Conservation (phyloP, 331 rosid species). For the Erythrophleum ivorense region DNA sequence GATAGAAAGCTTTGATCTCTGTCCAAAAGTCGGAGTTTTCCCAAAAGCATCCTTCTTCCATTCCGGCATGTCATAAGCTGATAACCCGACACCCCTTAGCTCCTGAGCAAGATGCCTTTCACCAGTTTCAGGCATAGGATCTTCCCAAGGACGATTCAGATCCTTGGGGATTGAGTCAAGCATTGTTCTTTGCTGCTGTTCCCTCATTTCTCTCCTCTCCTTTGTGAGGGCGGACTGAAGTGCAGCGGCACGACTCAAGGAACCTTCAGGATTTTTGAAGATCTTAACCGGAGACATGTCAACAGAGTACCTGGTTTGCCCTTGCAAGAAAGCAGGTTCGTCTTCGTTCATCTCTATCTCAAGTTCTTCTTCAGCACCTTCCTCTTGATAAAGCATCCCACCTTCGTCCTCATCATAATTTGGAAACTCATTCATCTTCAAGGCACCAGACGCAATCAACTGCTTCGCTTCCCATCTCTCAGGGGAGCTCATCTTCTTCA, state of each 20-base stretch:
- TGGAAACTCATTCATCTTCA: constrained; percentile 65
- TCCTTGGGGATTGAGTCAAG: constrained; percentile 93
- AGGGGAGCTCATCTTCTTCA: constrained; percentile 89
- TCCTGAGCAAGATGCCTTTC: constrained; percentile 95
- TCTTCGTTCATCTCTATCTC: constrained; percentile 84
- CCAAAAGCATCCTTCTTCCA: constrained; percentile 91
- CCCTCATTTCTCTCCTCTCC: constrained; percentile 92
- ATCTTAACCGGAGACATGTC: constrained; percentile 63
- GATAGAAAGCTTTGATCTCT: constrained; percentile 49
- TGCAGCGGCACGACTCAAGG: constrained; percentile 86
- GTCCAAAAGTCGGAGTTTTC: constrained; percentile 75
- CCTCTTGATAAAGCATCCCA: constrained; percentile 78
- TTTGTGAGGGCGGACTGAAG: constrained; percentile 86
- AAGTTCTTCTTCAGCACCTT: constrained; percentile 85
- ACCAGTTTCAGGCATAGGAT: constrained; percentile 89
- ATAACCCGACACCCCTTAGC: constrained; percentile 89
- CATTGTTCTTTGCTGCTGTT: constrained; percentile 88
- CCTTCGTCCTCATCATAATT: constrained; percentile 84
- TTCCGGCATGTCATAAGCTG: constrained; percentile 79
- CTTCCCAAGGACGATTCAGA: constrained; percentile 97
- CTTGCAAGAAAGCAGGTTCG: constrained; percentile 73
- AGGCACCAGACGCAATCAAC: constrained; percentile 82
- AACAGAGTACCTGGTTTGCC: constrained; percentile 71
- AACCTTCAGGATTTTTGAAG: constrained; percentile 90
- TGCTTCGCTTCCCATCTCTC: constrained; percentile 91